A percentile compares a stretch with the other conserved stretches of the same genome.
phyloP scores from a whole-genome alignment of 2,329 filamentous ascomycete genomes.

The Microdochium paspali region DNA sequence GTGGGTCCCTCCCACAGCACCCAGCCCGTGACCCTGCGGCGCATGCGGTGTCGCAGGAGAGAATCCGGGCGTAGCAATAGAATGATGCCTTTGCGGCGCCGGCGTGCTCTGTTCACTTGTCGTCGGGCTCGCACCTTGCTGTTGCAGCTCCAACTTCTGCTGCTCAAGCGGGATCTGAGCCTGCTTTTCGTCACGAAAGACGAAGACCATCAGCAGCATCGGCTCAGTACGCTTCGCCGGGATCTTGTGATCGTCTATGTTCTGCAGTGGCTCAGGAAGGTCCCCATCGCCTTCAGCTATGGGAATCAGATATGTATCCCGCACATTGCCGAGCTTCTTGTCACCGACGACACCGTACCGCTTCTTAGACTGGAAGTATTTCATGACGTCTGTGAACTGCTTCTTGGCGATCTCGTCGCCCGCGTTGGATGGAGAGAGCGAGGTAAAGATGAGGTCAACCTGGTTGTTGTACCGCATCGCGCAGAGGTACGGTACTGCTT shows the following conservation, averaged over 20 bases:
- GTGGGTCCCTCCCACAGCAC: constrained; percentile 9
- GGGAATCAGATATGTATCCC: constrained; percentile 87
- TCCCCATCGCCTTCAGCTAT: constrained; percentile 61
- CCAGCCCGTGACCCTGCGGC: constrained; percentile 25
- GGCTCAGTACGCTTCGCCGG: constrained; percentile 63
- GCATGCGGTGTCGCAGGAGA: constrained; percentile 36
- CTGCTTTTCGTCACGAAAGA: constrained; percentile 57
- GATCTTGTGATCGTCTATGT: constrained; percentile 76
- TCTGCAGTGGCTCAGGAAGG: constrained; percentile 78
- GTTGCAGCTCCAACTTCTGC: constrained; percentile 8
- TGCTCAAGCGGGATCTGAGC: constrained; percentile 20
- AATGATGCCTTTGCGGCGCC: constrained; percentile 10
- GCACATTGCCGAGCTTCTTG: constrained; percentile 63
- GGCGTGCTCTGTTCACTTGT: constrained; percentile 11
- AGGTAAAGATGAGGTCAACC: constrained; percentile 77
- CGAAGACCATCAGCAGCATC: constrained; percentile 75
- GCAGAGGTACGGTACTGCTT: constrained; percentile 86
- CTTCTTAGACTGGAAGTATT: constrained; percentile 76
- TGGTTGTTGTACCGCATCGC: constrained; percentile 72
- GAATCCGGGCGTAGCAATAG: not conserved
- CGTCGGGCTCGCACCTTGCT: constrained; percentile 3
- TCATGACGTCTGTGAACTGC: constrained; percentile 68
- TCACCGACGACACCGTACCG: constrained; percentile 84
- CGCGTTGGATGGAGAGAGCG: constrained; percentile 46
- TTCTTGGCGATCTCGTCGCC: constrained; percentile 49